A percentile compares a stretch with the other conserved stretches of the same genome.
Conservation (phyloP, 2,329 filamentous ascomycete species). For the Dactylellina leptospora region DNA sequence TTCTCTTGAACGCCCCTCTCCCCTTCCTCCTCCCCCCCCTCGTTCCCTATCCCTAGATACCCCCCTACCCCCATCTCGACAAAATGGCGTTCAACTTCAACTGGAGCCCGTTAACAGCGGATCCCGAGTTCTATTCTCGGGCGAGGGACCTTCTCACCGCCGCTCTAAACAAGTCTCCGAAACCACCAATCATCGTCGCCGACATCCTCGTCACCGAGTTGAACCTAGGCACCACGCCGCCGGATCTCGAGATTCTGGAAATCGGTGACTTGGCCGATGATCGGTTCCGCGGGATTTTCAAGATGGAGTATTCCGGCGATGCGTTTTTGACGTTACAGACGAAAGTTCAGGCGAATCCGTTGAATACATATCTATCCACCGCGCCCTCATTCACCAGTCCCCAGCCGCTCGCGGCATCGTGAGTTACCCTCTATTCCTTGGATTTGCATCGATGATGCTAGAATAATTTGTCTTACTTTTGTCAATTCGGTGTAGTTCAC, state of each 20-base stretch:
- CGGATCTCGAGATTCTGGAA: conserved; percentile 94
- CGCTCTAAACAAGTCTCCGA: conserved; percentile 95
- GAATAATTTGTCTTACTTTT: conserved; percentile 4
- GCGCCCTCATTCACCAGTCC: conserved; percentile 93
- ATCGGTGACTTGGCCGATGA: conserved; percentile 98
- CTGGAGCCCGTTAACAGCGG: conserved; percentile 98
- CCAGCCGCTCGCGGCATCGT: conserved; percentile 84
- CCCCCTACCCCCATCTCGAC: conserved; percentile 9
- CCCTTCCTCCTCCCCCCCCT: conserved; percentile 1
- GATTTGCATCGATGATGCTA: background rate
- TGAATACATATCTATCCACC: conserved; percentile 93
- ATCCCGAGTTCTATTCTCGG: conserved; percentile 87
- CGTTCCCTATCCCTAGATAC: background rate
- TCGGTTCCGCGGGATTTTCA: conserved; percentile 96
- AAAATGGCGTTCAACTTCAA: conserved; percentile 99
- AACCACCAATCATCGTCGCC: conserved; percentile 98
- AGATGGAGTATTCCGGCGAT: conserved; percentile 97
- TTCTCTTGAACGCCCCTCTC: conserved; percentile 24
- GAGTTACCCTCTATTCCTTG: conserved; percentile 56
- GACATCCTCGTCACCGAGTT: conserved; percentile 98
- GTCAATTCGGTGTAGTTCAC: conserved; percentile 65
- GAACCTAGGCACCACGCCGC: conserved; percentile 92
- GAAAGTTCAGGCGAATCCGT: conserved; percentile 93
- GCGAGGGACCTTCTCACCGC: conserved; percentile 93
- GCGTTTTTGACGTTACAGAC: conserved; percentile 95